Conservation (phyloP, 2,329 filamentous ascomycete species). For the Coniosporium tulheliwenetii region DNA sequence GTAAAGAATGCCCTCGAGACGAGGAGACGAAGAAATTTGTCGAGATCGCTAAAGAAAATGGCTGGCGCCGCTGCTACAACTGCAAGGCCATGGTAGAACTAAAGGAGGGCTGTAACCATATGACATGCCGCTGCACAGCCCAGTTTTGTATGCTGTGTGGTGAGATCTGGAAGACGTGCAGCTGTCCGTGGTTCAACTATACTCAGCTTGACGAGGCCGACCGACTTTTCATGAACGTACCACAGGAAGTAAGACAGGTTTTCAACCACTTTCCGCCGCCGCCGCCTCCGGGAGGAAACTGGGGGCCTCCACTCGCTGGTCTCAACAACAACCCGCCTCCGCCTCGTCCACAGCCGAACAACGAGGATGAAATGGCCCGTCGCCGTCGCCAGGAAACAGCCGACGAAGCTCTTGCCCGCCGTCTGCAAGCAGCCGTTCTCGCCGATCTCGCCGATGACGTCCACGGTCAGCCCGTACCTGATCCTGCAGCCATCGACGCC, state of each 20-base stretch:
- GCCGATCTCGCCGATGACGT: too few species aligned
- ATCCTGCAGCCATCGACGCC: constrained; percentile 12
- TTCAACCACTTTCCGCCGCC: constrained; percentile 17
- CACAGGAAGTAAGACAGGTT: constrained; percentile 23
- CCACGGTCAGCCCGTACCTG: constrained; percentile 7
- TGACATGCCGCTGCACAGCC: constrained; percentile 71
- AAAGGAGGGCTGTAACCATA: constrained; percentile 74
- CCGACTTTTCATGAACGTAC: constrained; percentile 34
- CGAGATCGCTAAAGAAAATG: constrained; percentile 47
- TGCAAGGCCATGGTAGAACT: constrained; percentile 64
- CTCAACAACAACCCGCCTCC: constrained; percentile 16
- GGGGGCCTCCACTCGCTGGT: constrained; percentile 7
- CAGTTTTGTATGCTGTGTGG: constrained; percentile 84
- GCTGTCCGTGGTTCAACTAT: constrained; percentile 68
- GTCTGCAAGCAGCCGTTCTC: constrained; percentile 2
- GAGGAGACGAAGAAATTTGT: constrained; percentile 49
- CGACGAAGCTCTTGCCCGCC: constrained; percentile 15
- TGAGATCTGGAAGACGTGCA: constrained; percentile 65
- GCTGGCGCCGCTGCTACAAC: constrained; percentile 61
- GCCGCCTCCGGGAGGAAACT: constrained; percentile 15
- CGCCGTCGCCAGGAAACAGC: constrained; percentile 13
- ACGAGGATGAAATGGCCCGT: constrained; percentile 1
- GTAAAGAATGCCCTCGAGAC: constrained; percentile 54
- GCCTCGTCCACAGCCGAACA: neutral
- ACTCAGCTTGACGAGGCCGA: constrained; percentile 34